phyloP scores from a whole-genome alignment of 2,329 filamentous ascomycete genomes.

The Xylaria sp. region DNA sequence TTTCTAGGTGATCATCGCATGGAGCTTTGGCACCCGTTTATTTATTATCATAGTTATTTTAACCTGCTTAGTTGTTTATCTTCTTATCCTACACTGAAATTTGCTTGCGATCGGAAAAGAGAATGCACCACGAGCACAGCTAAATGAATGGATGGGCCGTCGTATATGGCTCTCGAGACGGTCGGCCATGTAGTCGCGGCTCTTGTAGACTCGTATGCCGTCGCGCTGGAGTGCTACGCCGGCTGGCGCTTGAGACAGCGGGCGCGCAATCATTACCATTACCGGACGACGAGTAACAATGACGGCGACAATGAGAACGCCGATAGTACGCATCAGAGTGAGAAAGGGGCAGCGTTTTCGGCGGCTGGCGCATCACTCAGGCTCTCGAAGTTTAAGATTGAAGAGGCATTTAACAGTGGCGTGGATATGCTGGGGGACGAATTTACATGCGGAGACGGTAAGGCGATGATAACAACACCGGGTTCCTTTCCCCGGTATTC shows the following conservation, averaged over 20 bases:
- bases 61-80: no score
- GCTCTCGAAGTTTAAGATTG: constrained; percentile 40
- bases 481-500: not conserved
- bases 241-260: constrained; percentile 45
- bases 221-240: constrained; percentile 42
- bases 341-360: constrained; percentile 34
- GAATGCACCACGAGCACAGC: not conserved
- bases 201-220: constrained; percentile 41
- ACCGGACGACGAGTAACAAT: constrained; percentile 32
- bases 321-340: constrained; percentile 15
- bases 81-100: no score
- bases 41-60: no score
- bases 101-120: no score
- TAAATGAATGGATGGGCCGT: constrained; percentile 12
- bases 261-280: constrained; percentile 46
- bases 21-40: no score
- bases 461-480: constrained; percentile 1
- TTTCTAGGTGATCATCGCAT: no score
- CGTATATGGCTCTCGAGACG: constrained; percentile 38
- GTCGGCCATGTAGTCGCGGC: constrained; percentile 41
- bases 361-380: constrained; percentile 43
- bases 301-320: constrained; percentile 17
- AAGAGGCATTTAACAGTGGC: constrained; percentile 43
- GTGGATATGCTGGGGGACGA: constrained; percentile 44
- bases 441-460: constrained; percentile 46